Percentiles rank a stretch among this genome's conserved stretches.
These are phyloP conservation scores for Rhizopogon roseolus DNA, from an alignment of 768 basidiomycete species.

Conservation along the genomic window DNA sequence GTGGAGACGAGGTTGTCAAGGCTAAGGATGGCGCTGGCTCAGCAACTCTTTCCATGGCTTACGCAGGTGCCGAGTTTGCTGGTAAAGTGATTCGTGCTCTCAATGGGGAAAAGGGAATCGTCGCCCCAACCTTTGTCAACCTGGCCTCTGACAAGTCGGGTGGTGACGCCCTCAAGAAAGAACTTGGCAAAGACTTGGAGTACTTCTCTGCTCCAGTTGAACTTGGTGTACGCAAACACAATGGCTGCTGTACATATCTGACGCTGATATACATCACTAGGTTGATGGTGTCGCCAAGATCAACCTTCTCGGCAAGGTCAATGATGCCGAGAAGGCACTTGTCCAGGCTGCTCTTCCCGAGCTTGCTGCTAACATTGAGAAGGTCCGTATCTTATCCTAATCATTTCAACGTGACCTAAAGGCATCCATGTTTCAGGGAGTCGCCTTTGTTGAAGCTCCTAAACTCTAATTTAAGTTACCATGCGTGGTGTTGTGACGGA, in stretches of 20 bases:
- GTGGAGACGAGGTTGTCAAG: constrained; percentile 97
- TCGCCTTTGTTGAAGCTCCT: constrained; percentile 18
- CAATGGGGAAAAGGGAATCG: constrained; percentile 83
- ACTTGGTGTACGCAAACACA: constrained; percentile 60
- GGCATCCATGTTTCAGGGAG: constrained; percentile 10
- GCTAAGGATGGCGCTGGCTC: constrained; percentile 91
- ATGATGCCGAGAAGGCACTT: constrained; percentile 68
- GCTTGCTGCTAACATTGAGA: constrained; percentile 66
- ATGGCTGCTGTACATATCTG: not conserved
- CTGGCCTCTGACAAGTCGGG: constrained; percentile 67
- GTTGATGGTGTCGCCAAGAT: constrained; percentile 80
- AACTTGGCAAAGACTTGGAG: constrained; percentile 70
- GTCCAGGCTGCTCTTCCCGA: constrained; percentile 81
- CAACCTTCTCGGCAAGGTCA: constrained; percentile 69
- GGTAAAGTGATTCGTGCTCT: constrained; percentile 76
- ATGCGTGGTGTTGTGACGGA: not conserved
- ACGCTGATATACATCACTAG: constrained; percentile 33
- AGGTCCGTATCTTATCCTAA: constrained; percentile 34
- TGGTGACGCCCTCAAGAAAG: constrained; percentile 68
- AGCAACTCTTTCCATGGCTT: constrained; percentile 96
- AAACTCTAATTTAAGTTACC: constrained; percentile 18
- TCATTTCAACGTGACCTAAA: not conserved
- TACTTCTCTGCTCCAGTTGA: constrained; percentile 90
- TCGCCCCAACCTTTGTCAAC: constrained; percentile 82
- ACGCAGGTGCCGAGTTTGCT: constrained; percentile 89